These are phyloP conservation scores for Paramecium bursaria DNA, from an alignment of 73 alveolate genomes.

Conservation along the genomic window DNA sequence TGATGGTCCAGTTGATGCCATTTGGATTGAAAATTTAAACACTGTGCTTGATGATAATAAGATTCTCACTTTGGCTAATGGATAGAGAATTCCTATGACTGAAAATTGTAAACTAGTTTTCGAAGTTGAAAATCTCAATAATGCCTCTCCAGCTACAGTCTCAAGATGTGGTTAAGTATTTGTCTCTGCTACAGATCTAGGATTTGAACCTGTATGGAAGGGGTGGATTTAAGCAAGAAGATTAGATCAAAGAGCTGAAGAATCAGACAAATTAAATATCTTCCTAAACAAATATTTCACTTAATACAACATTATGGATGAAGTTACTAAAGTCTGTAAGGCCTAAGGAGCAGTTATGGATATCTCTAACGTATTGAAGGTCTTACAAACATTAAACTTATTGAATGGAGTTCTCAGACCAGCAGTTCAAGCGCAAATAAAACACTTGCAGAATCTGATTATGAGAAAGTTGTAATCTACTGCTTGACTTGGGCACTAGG, in stretches of 20 bases:
- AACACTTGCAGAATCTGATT: slow-evolving; percentile 78
- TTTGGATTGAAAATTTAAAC: slow-evolving; percentile 99
- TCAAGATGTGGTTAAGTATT: slow-evolving; percentile 99
- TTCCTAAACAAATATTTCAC: slow-evolving; percentile 65
- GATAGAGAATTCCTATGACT: slow-evolving; percentile 99
- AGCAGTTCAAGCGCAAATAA: slow-evolving; percentile 82
- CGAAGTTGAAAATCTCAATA: slow-evolving; percentile 99
- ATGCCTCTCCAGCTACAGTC: slow-evolving; percentile 99
- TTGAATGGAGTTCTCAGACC: slow-evolving; percentile 81
- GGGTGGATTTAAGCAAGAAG: slow-evolving; percentile 95
- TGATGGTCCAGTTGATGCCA: slow-evolving; percentile 99
- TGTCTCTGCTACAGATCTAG: slow-evolving; percentile 98
- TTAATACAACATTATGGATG: slow-evolving; percentile 47
- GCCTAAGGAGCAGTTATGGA: slow-evolving; percentile 89
- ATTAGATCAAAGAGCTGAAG: slow-evolving; percentile 88
- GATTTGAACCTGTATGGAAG: slow-evolving; percentile 98
- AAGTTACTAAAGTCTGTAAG: slow-evolving; percentile 63
- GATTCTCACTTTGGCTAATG: slow-evolving; percentile 99
- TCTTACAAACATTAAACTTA: slow-evolving; percentile 77
- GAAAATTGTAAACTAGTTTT: slow-evolving; percentile 99
- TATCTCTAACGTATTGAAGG: slow-evolving; percentile 76
- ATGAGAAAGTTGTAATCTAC: slow-evolving; percentile 91
- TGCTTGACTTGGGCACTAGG: slow-evolving; percentile 98
- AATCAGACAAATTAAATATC: slow-evolving; percentile 67
- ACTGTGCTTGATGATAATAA: slow-evolving; percentile 99